Conservation (phyloP, 2,329 filamentous ascomycete species). For the Claviceps sorghi region DNA sequence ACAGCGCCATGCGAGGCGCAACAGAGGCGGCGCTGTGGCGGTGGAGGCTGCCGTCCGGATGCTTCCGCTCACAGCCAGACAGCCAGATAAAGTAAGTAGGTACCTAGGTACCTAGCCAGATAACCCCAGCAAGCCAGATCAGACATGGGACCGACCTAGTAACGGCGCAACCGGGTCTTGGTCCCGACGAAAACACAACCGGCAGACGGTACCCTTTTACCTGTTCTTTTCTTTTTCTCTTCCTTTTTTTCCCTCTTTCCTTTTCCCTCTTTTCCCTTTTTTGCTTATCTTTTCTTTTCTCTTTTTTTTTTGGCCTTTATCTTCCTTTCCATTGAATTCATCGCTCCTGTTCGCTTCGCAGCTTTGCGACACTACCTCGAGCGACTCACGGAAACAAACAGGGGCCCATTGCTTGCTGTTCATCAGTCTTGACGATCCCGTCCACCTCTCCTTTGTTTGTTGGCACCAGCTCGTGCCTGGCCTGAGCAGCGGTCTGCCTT, state of each 20-base stretch:
- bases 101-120: no score
- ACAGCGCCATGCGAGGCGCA: no score
- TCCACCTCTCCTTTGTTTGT: neutral
- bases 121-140: no score
- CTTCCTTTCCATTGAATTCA: neutral
- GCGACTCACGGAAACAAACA: neutral
- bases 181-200: neutral
- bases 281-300: neutral
- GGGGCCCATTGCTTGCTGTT: no score
- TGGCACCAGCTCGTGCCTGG: neutral
- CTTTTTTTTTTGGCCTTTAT: neutral
- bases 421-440: no score
- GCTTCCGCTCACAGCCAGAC: neutral
- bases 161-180: neutral
- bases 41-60: no score
- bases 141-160: neutral
- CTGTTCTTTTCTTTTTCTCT: neutral
- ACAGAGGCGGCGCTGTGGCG: no score
- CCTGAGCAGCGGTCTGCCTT: neutral
- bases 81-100: no score
- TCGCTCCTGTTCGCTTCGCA: neutral
- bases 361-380: neutral
- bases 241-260: neutral
- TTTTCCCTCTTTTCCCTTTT: neutral
- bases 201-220: neutral